These are phyloP conservation scores for Cytospora leucostoma DNA, from an alignment of 2,329 filamentous ascomycete species.

Conservation along the genomic window DNA sequence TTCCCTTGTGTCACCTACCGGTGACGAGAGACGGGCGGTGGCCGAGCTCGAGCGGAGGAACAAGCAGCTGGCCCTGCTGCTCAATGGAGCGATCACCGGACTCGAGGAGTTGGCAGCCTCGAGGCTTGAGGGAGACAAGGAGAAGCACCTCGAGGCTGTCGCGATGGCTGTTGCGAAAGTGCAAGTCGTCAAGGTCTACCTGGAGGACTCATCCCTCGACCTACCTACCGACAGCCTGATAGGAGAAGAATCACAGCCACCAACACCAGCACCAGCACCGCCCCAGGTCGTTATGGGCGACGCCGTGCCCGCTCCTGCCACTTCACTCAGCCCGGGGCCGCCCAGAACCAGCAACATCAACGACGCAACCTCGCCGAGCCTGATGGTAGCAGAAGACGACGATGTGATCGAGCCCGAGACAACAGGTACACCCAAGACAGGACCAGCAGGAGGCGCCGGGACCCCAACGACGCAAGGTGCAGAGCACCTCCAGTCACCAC, in stretches of 20 bases:
- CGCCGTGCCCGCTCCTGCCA: conserved; percentile 5
- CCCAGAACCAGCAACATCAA: conserved; percentile 8
- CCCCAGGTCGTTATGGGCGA: conserved; percentile 34
- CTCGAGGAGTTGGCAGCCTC: conserved; percentile 62
- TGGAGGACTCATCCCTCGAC: conserved; percentile 51
- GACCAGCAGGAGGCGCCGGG: neutral
- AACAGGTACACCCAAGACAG: conserved; percentile 15
- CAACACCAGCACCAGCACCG: conserved; percentile 20
- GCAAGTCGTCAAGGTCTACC: conserved; percentile 64
- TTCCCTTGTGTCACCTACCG: conserved; percentile 31
- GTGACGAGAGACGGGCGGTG: conserved; percentile 39
- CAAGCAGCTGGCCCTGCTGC: conserved; percentile 64
- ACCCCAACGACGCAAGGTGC: conserved; percentile 20
- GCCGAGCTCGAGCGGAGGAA: conserved; percentile 65
- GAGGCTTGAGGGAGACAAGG: conserved; percentile 48
- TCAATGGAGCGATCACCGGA: conserved; percentile 65
- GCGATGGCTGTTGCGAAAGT: conserved; percentile 63
- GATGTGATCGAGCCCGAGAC: conserved; percentile 25
- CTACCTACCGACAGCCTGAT: conserved; percentile 37
- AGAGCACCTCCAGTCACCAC: conserved; percentile 14
- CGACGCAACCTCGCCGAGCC: conserved; percentile 19
- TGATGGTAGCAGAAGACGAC: conserved; percentile 23
- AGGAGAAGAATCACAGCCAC: conserved; percentile 27
- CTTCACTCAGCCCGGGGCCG: neutral
- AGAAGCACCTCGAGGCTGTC: conserved; percentile 53